These are phyloP conservation scores for Mycena vitilis DNA, from an alignment of 768 basidiomycete species.

Conservation along the genomic window DNA sequence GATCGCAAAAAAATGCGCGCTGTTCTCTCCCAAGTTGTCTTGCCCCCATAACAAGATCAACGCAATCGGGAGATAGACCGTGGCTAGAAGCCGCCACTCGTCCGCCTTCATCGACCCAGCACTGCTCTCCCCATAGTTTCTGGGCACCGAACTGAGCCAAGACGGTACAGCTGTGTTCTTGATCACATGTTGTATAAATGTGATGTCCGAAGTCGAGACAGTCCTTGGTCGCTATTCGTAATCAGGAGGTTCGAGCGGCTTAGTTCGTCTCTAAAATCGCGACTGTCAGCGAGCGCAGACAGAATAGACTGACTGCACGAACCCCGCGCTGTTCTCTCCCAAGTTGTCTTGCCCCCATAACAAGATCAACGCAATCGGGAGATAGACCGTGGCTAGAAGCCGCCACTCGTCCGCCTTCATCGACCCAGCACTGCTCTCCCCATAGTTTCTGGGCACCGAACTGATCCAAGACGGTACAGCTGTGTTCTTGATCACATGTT, in stretches of 20 bases:
- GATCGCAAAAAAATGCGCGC: not conserved
- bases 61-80: slow-evolving; percentile 48
- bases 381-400: slow-evolving; percentile 42
- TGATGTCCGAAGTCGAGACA: slow-evolving; percentile 1
- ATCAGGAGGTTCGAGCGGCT: not conserved
- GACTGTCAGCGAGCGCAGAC: not conserved
- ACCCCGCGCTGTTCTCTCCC: not conserved
- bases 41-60: slow-evolving; percentile 47
- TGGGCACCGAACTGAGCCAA: slow-evolving; percentile 43
- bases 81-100: slow-evolving; percentile 48
- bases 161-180: slow-evolving; percentile 36
- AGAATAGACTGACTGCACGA: not conserved
- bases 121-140: slow-evolving; percentile 39
- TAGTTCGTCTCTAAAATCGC: slow-evolving; percentile 9
- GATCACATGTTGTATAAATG: slow-evolving; percentile 41
- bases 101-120: slow-evolving; percentile 52
- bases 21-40: slow-evolving; percentile 14
- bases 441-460: slow-evolving; percentile 44
- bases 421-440: slow-evolving; percentile 41
- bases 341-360: slow-evolving; percentile 41
- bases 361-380: slow-evolving; percentile 49
- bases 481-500: slow-evolving; percentile 39
- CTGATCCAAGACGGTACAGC: slow-evolving; percentile 41
- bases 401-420: slow-evolving; percentile 55
- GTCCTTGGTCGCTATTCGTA: slow-evolving; percentile 4